Base-by-base conservation (phyloP, 805 yeast species). In the Ogataea pilisensis region DNA sequence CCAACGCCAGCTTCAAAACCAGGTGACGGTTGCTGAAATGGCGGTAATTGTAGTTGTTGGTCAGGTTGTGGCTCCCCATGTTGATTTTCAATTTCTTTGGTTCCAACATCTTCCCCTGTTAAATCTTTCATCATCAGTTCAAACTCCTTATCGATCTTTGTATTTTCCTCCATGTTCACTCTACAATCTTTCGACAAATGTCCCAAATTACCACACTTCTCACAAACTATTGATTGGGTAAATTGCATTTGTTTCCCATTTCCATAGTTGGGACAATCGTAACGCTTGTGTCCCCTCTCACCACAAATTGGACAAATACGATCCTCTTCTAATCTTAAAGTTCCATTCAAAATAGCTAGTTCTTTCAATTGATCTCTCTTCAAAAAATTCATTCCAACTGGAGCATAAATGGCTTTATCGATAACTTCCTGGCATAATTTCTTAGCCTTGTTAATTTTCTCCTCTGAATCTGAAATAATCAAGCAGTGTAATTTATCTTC, bases 321-420 rank as follows among this genome's bases (percentile, higher is more conserved):
- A 43, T 72, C 78, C 36, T 75, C 80, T 49, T 83, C 91, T 1
- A 73, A 69, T 40, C 98, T 75, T 35, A 89, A 69, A 0, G 99
- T 93, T 63, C 99, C 99, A 65, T 93, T 95, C 41, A 93, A 70
- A 19, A 86, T 83, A 0, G 99, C 99, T 53, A 93, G 72, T 56
- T 91, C 96, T 48, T 96, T 75, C 44, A 93, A 71, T 62, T 93
- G 99, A 33, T 83, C 87, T 44, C 97, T 72, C 56, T 93, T 93
- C 59, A 86, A 72, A 48, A 88, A 95, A 61, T 91, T 93, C 58
- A 87, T 95, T 1, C 96, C 96, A 48, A 85, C 91, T 2, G 99
- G 99, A 0, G 95, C 80, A 16, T 80, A 73, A 2, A 90, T 85
- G 0, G 96, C 96, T 46, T 82, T 83, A 40, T 85, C 78, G 13